phyloP scores from a whole-genome alignment of 129 eudicot species.

The Daucus carota region DNA sequence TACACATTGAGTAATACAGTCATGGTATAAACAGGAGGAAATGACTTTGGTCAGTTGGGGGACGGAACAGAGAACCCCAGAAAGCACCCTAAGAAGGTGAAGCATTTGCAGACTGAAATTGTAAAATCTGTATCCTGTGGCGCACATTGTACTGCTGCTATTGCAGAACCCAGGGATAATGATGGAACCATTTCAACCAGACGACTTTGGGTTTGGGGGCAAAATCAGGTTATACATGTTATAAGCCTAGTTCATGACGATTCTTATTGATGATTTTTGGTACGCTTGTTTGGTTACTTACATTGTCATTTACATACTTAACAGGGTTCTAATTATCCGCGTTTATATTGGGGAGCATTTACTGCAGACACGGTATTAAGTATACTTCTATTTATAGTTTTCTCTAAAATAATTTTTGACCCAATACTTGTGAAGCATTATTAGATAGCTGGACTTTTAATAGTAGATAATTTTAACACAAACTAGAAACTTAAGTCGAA shows the following conservation, averaged over 20 bases:
- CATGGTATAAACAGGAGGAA: constrained; percentile 54
- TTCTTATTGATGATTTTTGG: not conserved
- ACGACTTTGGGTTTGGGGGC: constrained; percentile 99
- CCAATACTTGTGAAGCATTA: not conserved
- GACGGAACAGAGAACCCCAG: constrained; percentile 83
- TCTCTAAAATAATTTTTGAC: not conserved
- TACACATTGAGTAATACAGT: not conserved
- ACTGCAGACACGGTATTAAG: constrained; percentile 68
- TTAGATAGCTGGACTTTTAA: not conserved
- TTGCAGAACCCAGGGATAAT: constrained; percentile 86
- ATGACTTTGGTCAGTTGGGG: constrained; percentile 97
- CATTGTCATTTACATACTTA: constrained; percentile 11
- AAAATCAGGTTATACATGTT: constrained; percentile 64
- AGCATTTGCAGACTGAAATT: constrained; percentile 60
- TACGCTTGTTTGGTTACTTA: not conserved
- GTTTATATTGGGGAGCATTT: constrained; percentile 90
- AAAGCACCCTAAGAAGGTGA: constrained; percentile 73
- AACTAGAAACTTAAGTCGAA: not conserved
- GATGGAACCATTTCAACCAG: constrained; percentile 67
- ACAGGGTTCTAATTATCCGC: constrained; percentile 84
- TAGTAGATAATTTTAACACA: not conserved
- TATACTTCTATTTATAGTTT: not conserved
- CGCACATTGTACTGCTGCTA: constrained; percentile 97
- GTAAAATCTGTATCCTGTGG: constrained; percentile 92
- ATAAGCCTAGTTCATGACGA: not conserved